Conservation (phyloP, 306 rosid species). For the Vicia villosa region DNA sequence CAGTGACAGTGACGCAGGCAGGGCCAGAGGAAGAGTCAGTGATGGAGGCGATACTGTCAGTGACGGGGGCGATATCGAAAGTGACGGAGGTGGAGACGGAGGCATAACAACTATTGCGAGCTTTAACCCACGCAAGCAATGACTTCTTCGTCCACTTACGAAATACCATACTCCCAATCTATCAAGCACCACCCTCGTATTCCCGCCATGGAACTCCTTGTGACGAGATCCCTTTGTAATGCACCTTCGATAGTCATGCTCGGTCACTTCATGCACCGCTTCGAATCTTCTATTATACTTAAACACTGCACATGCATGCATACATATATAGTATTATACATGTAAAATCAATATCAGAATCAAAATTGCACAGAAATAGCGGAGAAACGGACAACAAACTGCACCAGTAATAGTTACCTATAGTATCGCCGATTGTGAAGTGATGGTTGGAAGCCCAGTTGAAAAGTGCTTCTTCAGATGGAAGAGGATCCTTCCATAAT, state of each 20-base stretch:
- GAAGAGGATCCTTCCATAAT: conserved; percentile 36
- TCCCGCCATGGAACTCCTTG: neutral
- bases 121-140: conserved; percentile 42
- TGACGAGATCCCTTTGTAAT: neutral
- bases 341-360: no score
- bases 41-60: neutral
- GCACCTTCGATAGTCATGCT: conserved; percentile 33
- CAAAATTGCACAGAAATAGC: no score
- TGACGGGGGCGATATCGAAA: neutral
- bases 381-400: no score
- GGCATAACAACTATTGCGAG: conserved; percentile 23
- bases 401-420: conserved; percentile 41
- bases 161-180: conserved; percentile 39
- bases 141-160: conserved; percentile 35
- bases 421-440: conserved; percentile 44
- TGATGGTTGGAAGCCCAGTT: conserved; percentile 37
- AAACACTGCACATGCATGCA: conserved; percentile 25
- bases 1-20: no score
- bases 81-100: neutral
- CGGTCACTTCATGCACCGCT: conserved; percentile 38
- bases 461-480: conserved; percentile 27
- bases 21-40: no score
- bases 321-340: no score
- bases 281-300: conserved; percentile 28
- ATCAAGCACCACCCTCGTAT: conserved; percentile 20